Conservation (phyloP, 805 yeast genomes). For the Myxozyma udenii region DNA sequence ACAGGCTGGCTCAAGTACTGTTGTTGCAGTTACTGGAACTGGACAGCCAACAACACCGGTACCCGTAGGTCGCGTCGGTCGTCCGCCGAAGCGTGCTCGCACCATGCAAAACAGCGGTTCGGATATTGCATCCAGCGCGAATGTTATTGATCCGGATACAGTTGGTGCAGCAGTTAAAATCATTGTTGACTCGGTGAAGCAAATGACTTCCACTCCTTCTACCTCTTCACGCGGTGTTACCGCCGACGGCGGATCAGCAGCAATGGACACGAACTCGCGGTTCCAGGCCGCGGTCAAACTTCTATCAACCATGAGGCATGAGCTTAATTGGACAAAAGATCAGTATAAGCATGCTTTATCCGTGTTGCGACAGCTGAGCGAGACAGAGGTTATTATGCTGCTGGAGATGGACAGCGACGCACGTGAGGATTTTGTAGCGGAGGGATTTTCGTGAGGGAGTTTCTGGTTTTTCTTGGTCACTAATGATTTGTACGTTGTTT, state of each 20-base stretch:
- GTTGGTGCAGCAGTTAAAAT: slow-evolving; percentile 9
- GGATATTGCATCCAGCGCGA: neutral
- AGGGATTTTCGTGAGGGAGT: too few relatives aligned
- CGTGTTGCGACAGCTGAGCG: slow-evolving; percentile 11
- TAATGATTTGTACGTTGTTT: too few relatives aligned
- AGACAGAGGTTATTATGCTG: slow-evolving; percentile 14
- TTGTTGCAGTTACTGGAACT: neutral
- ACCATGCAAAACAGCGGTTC: too few relatives aligned
- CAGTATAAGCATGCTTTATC: slow-evolving; percentile 16
- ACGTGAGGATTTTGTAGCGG: slow-evolving; percentile 21
- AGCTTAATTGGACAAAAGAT: slow-evolving; percentile 12
- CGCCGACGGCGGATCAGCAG: neutral
- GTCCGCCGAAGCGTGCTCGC: neutral
- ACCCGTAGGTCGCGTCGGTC: neutral
- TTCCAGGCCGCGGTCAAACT: slow-evolving; percentile 6
- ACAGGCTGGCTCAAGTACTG: neutral
- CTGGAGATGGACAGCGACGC: slow-evolving; percentile 27
- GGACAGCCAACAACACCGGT: neutral
- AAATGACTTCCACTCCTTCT: slow-evolving; percentile 4
- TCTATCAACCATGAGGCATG: slow-evolving; percentile 20
- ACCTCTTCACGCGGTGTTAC: neutral
- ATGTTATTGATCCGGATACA: slow-evolving; percentile 8
- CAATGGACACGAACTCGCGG: neutral
- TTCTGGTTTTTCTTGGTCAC: too few relatives aligned
- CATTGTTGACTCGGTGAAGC: slow-evolving; percentile 9